A percentile compares a stretch with the other conserved stretches of the same genome.
phyloP scores from a whole-genome alignment of 2,329 filamentous ascomycete species.

The Pseudocercospora musae region DNA sequence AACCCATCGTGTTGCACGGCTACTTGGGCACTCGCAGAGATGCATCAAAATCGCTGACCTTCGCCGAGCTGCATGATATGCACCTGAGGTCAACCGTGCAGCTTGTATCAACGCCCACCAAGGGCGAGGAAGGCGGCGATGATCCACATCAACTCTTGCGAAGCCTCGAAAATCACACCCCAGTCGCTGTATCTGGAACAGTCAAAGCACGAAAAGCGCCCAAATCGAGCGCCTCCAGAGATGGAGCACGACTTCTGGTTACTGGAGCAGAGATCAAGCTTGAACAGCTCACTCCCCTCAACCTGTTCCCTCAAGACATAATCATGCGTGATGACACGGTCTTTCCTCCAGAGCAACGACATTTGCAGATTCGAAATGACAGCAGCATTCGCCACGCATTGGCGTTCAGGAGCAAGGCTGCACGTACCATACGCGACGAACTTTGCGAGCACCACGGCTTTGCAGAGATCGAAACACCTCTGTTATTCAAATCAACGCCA shows the following conservation, averaged over 20 bases:
- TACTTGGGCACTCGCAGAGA: slow-evolving; percentile 69
- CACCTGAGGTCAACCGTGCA: slow-evolving; percentile 43
- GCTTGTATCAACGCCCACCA: slow-evolving; percentile 31
- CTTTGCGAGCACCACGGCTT: slow-evolving; percentile 58
- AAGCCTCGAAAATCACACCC: slow-evolving; percentile 43
- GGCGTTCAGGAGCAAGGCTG: slow-evolving; percentile 62
- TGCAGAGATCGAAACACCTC: slow-evolving; percentile 81
- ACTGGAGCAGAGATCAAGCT: slow-evolving; percentile 49
- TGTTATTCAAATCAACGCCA: slow-evolving; percentile 95
- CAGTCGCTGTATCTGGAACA: slow-evolving; percentile 53
- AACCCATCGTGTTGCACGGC: slow-evolving; percentile 60
- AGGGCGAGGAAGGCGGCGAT: slow-evolving; percentile 28
- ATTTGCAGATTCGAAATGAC: slow-evolving; percentile 81
- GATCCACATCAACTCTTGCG: slow-evolving; percentile 27
- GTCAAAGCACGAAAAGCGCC: slow-evolving; percentile 43
- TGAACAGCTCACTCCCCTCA: slow-evolving; percentile 63
- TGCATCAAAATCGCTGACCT: slow-evolving; percentile 66
- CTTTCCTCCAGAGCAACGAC: slow-evolving; percentile 71
- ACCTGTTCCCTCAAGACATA: slow-evolving; percentile 70
- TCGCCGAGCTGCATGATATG: slow-evolving; percentile 56
- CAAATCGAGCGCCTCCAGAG: slow-evolving; percentile 21
- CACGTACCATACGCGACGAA: slow-evolving; percentile 52
- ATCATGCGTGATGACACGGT: slow-evolving; percentile 71
- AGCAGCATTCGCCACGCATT: slow-evolving; percentile 64
- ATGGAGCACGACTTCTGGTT: slow-evolving; percentile 7